Evolutionary conservation across 495 filamentous ascomycete genomes (phyloP).

Genomic region (Sporormia fimetaria): DNA sequence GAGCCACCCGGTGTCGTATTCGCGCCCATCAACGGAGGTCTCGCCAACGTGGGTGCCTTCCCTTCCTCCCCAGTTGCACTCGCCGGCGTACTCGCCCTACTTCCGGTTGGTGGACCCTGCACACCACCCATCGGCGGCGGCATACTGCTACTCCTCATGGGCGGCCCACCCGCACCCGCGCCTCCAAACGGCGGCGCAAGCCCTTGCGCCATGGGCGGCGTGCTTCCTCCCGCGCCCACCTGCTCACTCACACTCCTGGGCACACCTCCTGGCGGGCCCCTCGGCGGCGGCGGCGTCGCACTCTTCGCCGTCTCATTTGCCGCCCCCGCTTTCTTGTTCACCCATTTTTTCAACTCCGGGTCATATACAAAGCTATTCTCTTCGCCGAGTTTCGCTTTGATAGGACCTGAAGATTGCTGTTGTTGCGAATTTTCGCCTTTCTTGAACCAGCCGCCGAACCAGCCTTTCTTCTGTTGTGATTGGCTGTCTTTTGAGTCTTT

Average conservation of each 20-base stretch:
- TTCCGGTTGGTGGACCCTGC: constrained; percentile 4
- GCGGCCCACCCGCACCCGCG: no score
- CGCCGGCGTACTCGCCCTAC: constrained; percentile 16
- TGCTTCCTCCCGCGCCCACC: background rate
- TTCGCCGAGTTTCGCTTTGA: constrained; percentile 91
- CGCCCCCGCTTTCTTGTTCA: constrained; percentile 77
- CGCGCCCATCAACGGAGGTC: no score
- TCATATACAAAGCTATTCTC: constrained; percentile 90
- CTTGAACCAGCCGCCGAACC: constrained; percentile 83
- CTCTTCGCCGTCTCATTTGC: constrained; percentile 28
- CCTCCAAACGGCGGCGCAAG: constrained; percentile 4
- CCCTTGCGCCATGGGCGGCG: background rate
- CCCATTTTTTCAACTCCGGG: constrained; percentile 87
- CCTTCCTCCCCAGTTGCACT: constrained; percentile 8
- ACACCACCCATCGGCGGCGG: constrained; percentile 17
- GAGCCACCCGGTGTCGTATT: constrained; percentile 14
- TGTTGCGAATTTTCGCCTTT: constrained; percentile 44
- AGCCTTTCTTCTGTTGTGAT: constrained; percentile 40
- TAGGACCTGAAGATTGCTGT: constrained; percentile 70
- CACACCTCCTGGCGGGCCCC: no score
- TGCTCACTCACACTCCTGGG: background rate
- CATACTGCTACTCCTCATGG: constrained; percentile 18
- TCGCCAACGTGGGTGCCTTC: constrained; percentile 15
- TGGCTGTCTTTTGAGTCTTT: constrained; percentile 13
- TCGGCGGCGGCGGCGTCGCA: constrained; percentile 38